phyloP scores from a whole-genome alignment of 106 monocot species.

The Platanthera guangdongensis region DNA sequence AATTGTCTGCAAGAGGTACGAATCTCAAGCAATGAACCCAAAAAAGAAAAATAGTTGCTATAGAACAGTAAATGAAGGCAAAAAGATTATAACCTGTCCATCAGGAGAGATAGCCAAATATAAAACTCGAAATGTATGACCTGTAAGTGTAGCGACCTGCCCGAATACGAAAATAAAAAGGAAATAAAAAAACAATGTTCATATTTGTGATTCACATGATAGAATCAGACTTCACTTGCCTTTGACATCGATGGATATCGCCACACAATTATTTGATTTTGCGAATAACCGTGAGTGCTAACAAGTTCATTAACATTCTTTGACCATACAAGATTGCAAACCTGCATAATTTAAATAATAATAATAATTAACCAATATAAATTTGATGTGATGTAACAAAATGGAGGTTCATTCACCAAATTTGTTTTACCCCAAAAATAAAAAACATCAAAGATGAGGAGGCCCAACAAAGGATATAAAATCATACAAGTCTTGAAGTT shows the following conservation, averaged over 20 bases:
- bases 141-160: slow-evolving; percentile 91
- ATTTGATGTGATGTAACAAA: neutral
- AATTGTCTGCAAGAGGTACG: slow-evolving; percentile 55
- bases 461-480: too few species aligned
- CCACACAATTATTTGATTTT: slow-evolving; percentile 98
- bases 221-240: slow-evolving; percentile 21
- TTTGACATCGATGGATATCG: slow-evolving; percentile 88
- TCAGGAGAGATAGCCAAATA: slow-evolving; percentile 96
- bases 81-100: slow-evolving; percentile 56
- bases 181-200: neutral
- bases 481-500: too few species aligned
- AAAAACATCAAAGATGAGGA: too few species aligned
- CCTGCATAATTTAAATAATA: slow-evolving; percentile 42
- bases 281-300: slow-evolving; percentile 96
- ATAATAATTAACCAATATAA: neutral
- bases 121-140: slow-evolving; percentile 80
- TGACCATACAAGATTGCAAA: slow-evolving; percentile 94
- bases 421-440: neutral
- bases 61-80: slow-evolving; percentile 1
- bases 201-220: neutral
- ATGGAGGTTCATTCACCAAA: neutral
- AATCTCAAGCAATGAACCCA: neutral
- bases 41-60: neutral
- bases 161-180: slow-evolving; percentile 4
- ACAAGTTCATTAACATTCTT: slow-evolving; percentile 99